phyloP scores from a whole-genome alignment of 2,329 filamentous ascomycete species.

The Parastagonospora avenae region DNA sequence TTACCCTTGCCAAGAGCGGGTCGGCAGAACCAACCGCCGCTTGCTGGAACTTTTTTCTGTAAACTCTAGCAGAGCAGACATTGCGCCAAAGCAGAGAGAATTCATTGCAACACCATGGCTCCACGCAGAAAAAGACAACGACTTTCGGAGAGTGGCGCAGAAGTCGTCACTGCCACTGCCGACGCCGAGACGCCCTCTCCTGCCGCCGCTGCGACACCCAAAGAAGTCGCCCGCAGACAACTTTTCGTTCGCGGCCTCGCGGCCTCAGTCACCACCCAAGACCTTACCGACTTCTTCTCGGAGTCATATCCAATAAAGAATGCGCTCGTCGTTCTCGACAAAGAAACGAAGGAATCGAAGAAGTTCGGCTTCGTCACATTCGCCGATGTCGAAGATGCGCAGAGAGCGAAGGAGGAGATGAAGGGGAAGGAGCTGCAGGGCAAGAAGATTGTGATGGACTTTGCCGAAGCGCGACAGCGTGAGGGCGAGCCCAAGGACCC shows the following conservation, averaged over 20 bases:
- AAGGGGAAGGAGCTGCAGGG: constrained; percentile 79
- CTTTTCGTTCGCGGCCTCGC: constrained; percentile 92
- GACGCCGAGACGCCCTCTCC: constrained; percentile 25
- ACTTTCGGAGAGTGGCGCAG: constrained; percentile 46
- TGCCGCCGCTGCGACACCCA: constrained; percentile 21
- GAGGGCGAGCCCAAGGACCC: constrained; percentile 51
- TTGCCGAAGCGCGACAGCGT: constrained; percentile 84
- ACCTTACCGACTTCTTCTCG: constrained; percentile 87
- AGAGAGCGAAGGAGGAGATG: constrained; percentile 78
- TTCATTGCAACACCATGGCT: constrained; percentile 33
- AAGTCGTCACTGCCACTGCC: constrained; percentile 35
- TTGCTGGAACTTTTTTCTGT: constrained; percentile 4
- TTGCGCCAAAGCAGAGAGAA: background rate
- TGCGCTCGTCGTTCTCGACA: constrained; percentile 88
- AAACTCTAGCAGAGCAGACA: background rate
- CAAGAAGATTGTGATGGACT: constrained; percentile 80
- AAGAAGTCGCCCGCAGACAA: constrained; percentile 50
- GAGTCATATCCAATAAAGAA: constrained; percentile 95
- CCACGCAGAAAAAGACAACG: constrained; percentile 49
- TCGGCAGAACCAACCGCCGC: constrained; percentile 2
- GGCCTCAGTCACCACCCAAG: constrained; percentile 76
- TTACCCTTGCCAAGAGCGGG: constrained; percentile 4
- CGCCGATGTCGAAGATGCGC: constrained; percentile 88
- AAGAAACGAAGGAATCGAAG: constrained; percentile 82
- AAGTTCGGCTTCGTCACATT: constrained; percentile 98